A percentile compares a stretch with the other conserved stretches of the same genome.
phyloP scores from a whole-genome alignment of 305 asterid genomes.

The Euphrasia arctica region DNA sequence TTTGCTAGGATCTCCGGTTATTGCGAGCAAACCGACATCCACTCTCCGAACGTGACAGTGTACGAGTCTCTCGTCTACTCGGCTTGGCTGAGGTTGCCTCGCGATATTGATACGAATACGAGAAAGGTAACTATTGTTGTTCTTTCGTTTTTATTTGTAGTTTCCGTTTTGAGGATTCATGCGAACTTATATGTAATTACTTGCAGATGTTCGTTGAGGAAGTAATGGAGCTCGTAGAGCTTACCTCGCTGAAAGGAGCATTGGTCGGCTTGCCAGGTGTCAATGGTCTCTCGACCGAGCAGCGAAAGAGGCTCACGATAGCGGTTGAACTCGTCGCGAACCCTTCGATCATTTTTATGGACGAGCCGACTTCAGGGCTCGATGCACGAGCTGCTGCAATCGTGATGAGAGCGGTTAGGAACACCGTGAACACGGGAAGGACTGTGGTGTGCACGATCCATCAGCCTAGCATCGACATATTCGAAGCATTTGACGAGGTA shows the following conservation, averaged over 20 bases:
- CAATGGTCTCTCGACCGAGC: slow-evolving; percentile 52
- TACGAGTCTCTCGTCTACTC: slow-evolving; percentile 49
- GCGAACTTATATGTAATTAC: not conserved
- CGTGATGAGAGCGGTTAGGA: slow-evolving; percentile 54
- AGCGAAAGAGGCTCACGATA: slow-evolving; percentile 53
- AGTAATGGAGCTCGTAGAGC: slow-evolving; percentile 52
- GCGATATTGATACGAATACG: slow-evolving; percentile 35
- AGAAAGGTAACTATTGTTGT: slow-evolving; percentile 41
- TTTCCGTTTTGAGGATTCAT: too few species aligned
- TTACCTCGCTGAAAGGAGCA: slow-evolving; percentile 33
- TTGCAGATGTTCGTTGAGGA: slow-evolving; percentile 48
- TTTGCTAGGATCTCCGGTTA: slow-evolving; percentile 54
- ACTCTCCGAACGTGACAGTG: slow-evolving; percentile 50
- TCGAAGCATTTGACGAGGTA: slow-evolving; percentile 59
- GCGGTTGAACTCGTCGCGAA: slow-evolving; percentile 54
- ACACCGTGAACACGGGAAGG: slow-evolving; percentile 49
- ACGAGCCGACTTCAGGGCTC: slow-evolving; percentile 56
- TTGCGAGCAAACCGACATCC: slow-evolving; percentile 54
- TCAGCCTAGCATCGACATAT: slow-evolving; percentile 60
- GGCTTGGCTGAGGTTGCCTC: slow-evolving; percentile 52
- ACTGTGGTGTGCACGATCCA: slow-evolving; percentile 64
- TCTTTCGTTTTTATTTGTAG: too few species aligned
- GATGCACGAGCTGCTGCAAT: slow-evolving; percentile 69
- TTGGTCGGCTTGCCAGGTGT: slow-evolving; percentile 53
- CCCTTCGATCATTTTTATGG: slow-evolving; percentile 59